A percentile compares a stretch with the other conserved stretches of the same genome.
Evolutionary conservation across 371 early-diverging fungal species (phyloP).

Genomic region (Entomophthora muscae): DNA sequence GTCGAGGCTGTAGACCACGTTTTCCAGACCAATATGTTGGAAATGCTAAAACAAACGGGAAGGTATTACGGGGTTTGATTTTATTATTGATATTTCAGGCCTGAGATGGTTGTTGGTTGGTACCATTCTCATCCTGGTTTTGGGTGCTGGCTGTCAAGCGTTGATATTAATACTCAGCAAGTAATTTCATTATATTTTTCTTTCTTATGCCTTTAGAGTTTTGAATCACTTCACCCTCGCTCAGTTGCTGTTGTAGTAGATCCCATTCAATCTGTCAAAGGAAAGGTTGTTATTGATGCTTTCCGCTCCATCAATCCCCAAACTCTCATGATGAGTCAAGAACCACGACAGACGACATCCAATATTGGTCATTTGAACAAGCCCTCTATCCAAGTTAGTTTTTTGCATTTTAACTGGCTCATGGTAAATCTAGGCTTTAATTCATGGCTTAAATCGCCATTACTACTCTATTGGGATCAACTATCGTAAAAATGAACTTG

Average conservation of each 20-base stretch:
- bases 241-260: slow-evolving; percentile 99
- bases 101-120: slow-evolving; percentile 99
- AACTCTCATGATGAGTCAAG: slow-evolving; percentile 72
- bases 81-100: slow-evolving; percentile 35
- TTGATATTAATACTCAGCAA: slow-evolving; percentile 98
- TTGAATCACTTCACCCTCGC: slow-evolving; percentile 91
- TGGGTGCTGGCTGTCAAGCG: slow-evolving; percentile 99
- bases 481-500: slow-evolving; percentile 97
- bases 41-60: slow-evolving; percentile 98
- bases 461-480: slow-evolving; percentile 99
- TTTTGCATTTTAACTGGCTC: slow-evolving; percentile 1
- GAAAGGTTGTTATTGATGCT: slow-evolving; percentile 99
- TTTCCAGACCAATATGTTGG: slow-evolving; percentile 99
- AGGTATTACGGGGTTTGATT: slow-evolving; percentile 26
- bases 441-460: slow-evolving; percentile 98
- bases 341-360: slow-evolving; percentile 98
- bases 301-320: slow-evolving; percentile 96
- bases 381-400: slow-evolving; percentile 76
- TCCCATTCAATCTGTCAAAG: slow-evolving; percentile 99
- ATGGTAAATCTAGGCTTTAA: slow-evolving; percentile 46
- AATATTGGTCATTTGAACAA: slow-evolving; percentile 98
- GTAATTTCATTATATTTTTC: slow-evolving; percentile 18
- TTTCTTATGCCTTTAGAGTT: slow-evolving; percentile 31
- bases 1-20: slow-evolving; percentile 99
- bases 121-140: slow-evolving; percentile 99